These are phyloP conservation scores for Galeopsis tetrahit DNA, from an alignment of 257 asterid species.

Conservation along the genomic window DNA sequence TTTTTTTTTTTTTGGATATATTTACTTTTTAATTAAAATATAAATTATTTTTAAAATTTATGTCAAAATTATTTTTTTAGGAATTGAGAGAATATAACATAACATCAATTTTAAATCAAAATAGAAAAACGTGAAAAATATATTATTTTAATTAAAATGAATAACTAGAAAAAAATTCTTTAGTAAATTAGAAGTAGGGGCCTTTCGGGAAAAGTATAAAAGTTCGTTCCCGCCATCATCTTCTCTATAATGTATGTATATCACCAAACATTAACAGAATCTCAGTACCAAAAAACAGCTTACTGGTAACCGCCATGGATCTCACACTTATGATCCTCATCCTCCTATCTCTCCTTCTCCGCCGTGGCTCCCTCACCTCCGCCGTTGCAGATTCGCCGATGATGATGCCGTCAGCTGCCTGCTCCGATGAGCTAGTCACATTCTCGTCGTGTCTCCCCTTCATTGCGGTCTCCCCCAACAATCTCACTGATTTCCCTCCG, in stretches of 20 bases:
- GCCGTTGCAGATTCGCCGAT: conserved; percentile 30
- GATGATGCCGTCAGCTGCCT: conserved; percentile 43
- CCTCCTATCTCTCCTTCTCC: conserved; percentile 38
- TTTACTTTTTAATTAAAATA: too few species aligned
- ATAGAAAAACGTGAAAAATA: background rate
- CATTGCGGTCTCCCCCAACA: conserved; percentile 67
- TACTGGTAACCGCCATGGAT: conserved; percentile 47
- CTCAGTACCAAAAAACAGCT: conserved; percentile 11
- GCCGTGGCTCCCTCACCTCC: conserved; percentile 28
- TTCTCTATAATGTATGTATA: background rate
- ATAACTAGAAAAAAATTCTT: background rate
- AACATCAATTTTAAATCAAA: too few species aligned
- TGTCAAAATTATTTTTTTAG: too few species aligned
- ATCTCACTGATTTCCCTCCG: conserved; percentile 59
- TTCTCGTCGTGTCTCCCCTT: conserved; percentile 78
- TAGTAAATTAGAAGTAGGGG: conserved; percentile 25
- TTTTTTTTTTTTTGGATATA: too few species aligned
- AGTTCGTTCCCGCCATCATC: conserved; percentile 39
- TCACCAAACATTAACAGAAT: background rate
- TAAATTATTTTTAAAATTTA: too few species aligned
- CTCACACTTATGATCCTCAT: conserved; percentile 28
- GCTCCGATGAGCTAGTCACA: conserved; percentile 66
- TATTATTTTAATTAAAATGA: background rate
- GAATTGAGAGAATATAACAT: too few species aligned
- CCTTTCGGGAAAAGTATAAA: conserved; percentile 16